phyloP scores from a whole-genome alignment of 148 eudicot species.

The Rhododendron williamsianum region DNA sequence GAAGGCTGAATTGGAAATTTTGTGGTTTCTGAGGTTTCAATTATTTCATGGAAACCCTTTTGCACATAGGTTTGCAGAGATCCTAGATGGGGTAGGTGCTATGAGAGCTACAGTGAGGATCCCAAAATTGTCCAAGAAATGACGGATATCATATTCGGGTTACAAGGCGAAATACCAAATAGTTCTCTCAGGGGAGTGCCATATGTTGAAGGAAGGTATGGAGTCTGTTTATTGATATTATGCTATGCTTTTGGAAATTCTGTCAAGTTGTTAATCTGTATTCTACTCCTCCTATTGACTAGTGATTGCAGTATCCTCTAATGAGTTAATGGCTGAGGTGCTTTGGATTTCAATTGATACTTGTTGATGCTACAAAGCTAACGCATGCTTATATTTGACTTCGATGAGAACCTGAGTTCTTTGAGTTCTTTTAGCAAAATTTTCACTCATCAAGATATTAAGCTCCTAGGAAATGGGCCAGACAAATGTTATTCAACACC shows the following conservation, averaged over 20 bases:
- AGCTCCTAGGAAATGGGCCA: neutral
- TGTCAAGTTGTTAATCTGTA: neutral
- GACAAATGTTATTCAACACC: neutral
- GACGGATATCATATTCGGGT: constrained; percentile 64
- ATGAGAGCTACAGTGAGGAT: constrained; percentile 87
- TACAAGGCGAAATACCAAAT: constrained; percentile 66
- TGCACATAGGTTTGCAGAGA: constrained; percentile 72
- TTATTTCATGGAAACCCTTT: constrained; percentile 12
- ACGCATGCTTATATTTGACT: neutral
- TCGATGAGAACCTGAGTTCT: no score
- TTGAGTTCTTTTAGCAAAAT: neutral
- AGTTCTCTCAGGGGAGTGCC: constrained; percentile 49
- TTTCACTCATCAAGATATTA: neutral
- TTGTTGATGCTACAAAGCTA: neutral
- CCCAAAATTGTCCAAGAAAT: constrained; percentile 63
- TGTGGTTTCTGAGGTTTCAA: constrained; percentile 6
- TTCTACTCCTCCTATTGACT: neutral
- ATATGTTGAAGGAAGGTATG: constrained; percentile 71
- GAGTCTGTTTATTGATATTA: neutral
- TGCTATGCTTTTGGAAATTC: neutral
- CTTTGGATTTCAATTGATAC: neutral
- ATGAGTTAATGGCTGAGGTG: neutral
- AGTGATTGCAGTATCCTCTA: neutral
- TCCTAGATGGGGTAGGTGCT: constrained; percentile 90
- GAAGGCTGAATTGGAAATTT: neutral